Percentiles rank a stretch among this genome's conserved stretches.
phyloP scores from a whole-genome alignment of 2,329 filamentous ascomycete species.

The Aspergillus fischeri region DNA sequence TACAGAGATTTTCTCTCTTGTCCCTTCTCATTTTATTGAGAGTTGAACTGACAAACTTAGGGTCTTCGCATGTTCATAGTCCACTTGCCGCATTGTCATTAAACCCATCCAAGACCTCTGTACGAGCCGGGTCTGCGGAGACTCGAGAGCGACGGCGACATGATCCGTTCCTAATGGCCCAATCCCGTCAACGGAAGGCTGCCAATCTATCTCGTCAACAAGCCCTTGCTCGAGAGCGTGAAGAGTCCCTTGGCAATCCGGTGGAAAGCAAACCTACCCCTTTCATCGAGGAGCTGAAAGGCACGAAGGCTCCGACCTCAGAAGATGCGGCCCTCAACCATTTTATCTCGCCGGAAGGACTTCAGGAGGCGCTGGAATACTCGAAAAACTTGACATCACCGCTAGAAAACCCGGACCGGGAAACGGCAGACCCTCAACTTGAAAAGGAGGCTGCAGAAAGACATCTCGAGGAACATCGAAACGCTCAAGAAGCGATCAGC shows the following conservation, averaged over 20 bases:
- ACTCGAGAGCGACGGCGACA: slow-evolving; percentile 64
- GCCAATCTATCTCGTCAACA: slow-evolving; percentile 74
- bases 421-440: slow-evolving; percentile 35
- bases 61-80: slow-evolving; percentile 30
- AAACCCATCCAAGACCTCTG: slow-evolving; percentile 49
- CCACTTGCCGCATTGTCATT: slow-evolving; percentile 50
- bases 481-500: slow-evolving; percentile 69
- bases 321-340: slow-evolving; percentile 61
- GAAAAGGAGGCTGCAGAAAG: slow-evolving; percentile 34
- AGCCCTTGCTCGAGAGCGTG: slow-evolving; percentile 62
- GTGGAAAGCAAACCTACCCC: slow-evolving; percentile 74
- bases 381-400: slow-evolving; percentile 60
- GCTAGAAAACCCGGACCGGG: slow-evolving; percentile 25
- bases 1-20: slow-evolving; percentile 9
- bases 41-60: slow-evolving; percentile 15
- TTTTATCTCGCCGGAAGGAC: slow-evolving; percentile 64
- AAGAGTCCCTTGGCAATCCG: slow-evolving; percentile 67
- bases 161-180: slow-evolving; percentile 78
- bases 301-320: slow-evolving; percentile 15
- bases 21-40: slow-evolving; percentile 1
- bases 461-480: slow-evolving; percentile 58
- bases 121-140: slow-evolving; percentile 61
- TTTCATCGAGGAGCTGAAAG: slow-evolving; percentile 57
- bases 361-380: slow-evolving; percentile 62
- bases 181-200: slow-evolving; percentile 76